Evolutionary conservation across 331 rosid species (phyloP).

Genomic region (Pyracantha coccinea): DNA sequence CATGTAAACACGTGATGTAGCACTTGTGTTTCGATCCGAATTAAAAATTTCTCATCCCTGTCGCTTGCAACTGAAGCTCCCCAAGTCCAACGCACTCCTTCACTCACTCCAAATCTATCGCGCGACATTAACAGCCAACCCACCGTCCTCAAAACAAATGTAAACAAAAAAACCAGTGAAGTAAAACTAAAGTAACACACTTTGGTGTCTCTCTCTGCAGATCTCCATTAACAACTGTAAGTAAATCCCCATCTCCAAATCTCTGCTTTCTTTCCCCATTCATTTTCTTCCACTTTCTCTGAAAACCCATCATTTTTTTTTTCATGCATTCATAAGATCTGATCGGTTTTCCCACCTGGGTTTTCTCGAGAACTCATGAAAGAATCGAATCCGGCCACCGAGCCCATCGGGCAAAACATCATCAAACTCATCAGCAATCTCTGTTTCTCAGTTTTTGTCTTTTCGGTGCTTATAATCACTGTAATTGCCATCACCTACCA

Average conservation of each 20-base stretch:
- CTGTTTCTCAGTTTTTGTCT: constrained; percentile 82
- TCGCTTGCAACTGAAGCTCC: background rate
- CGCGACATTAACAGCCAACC: background rate
- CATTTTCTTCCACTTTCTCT: background rate
- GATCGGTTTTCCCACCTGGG: constrained; percentile 1
- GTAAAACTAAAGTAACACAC: background rate
- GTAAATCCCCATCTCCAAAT: background rate
- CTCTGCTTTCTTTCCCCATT: background rate
- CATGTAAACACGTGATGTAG: too few relatives aligned
- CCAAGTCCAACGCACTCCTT: too few relatives aligned
- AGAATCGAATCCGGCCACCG: constrained; percentile 43
- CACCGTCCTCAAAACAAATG: background rate
- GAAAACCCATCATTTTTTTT: background rate
- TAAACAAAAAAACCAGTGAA: background rate
- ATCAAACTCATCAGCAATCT: constrained; percentile 80
- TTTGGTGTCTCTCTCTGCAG: background rate
- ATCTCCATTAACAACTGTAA: background rate
- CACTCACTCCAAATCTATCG: background rate
- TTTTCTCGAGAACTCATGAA: constrained; percentile 47
- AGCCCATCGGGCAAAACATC: constrained; percentile 82
- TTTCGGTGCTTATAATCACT: constrained; percentile 74
- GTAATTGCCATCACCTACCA: constrained; percentile 94
- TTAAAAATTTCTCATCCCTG: background rate
- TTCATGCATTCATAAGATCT: constrained; percentile 17
- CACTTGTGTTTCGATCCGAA: too few relatives aligned